Percentiles rank a stretch among this genome's conserved stretches.
These are phyloP conservation scores for Citrus maxima DNA, from an alignment of 345 rosid genomes.

Conservation along the genomic window DNA sequence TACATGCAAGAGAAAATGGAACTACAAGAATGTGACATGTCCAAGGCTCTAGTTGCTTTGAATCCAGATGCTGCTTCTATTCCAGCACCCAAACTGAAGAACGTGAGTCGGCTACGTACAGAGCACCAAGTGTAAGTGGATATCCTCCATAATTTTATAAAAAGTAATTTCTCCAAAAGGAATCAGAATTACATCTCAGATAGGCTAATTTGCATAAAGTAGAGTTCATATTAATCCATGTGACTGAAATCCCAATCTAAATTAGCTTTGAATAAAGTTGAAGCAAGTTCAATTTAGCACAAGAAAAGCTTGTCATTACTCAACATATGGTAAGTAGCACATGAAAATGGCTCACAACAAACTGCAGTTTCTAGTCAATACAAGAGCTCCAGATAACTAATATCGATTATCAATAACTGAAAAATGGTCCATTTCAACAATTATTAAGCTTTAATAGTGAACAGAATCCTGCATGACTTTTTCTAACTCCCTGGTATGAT, in stretches of 20 bases:
- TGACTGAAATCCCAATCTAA: background rate
- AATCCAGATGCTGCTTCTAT: slow-evolving; percentile 55
- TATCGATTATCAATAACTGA: background rate
- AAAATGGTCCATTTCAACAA: background rate
- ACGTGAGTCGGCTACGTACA: slow-evolving; percentile 75
- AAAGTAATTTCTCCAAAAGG: background rate
- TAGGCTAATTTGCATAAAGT: slow-evolving; percentile 1
- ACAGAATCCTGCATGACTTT: background rate
- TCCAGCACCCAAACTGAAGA: slow-evolving; percentile 75
- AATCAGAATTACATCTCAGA: background rate
- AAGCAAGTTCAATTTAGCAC: slow-evolving; percentile 4
- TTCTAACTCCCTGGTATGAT: slow-evolving; percentile 25
- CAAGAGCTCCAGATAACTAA: background rate
- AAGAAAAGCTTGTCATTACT: background rate
- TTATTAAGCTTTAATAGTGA: background rate
- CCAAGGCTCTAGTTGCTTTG: slow-evolving; percentile 87
- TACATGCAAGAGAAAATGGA: slow-evolving; percentile 65
- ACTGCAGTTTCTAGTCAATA: background rate
- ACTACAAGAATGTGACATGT: slow-evolving; percentile 70
- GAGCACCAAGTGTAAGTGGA: slow-evolving; percentile 95
- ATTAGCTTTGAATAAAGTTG: slow-evolving; percentile 11
- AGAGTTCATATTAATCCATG: background rate
- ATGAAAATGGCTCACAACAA: background rate
- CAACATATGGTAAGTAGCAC: background rate
- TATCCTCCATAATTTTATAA: slow-evolving; percentile 10